phyloP scores from a whole-genome alignment of 176 grass and related monocot species.

The Ensete ventricosum region DNA sequence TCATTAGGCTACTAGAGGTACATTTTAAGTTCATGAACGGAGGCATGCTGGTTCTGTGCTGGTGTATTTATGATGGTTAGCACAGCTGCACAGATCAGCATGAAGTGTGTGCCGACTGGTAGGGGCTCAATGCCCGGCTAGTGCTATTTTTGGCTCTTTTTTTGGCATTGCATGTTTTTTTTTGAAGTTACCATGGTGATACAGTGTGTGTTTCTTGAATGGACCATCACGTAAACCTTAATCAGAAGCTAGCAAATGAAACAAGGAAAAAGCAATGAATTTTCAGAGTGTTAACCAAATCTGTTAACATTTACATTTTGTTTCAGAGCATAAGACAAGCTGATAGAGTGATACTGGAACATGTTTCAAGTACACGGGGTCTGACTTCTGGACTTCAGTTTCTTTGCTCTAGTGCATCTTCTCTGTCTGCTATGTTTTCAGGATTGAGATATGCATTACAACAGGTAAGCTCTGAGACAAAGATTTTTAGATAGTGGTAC shows the following conservation, averaged over 20 bases:
- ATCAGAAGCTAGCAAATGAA: not conserved
- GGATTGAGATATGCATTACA: constrained; percentile 74
- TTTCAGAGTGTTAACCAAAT: not conserved
- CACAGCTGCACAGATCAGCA: not conserved
- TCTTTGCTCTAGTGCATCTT: constrained; percentile 70
- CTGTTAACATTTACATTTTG: constrained; percentile 10
- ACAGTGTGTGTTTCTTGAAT: not conserved
- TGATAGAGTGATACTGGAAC: constrained; percentile 76
- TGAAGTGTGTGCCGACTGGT: not conserved
- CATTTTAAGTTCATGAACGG: not conserved
- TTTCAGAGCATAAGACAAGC: constrained; percentile 74
- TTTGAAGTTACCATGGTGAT: not conserved
- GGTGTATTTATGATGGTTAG: not conserved
- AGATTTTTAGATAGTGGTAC: not conserved
- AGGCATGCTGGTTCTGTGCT: not conserved
- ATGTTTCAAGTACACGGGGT: constrained; percentile 62
- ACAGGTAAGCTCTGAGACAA: constrained; percentile 43
- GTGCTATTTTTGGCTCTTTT: not conserved
- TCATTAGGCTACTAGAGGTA: not conserved
- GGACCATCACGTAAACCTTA: not conserved
- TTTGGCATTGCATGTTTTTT: not conserved
- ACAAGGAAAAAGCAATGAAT: not conserved
- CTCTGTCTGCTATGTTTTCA: constrained; percentile 57
- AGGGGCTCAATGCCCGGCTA: not conserved
- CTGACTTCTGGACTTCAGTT: constrained; percentile 89